Evolutionary conservation across 192 early-diverging fungal species (phyloP).

Genomic region (Polychytrium aggregatum): DNA sequence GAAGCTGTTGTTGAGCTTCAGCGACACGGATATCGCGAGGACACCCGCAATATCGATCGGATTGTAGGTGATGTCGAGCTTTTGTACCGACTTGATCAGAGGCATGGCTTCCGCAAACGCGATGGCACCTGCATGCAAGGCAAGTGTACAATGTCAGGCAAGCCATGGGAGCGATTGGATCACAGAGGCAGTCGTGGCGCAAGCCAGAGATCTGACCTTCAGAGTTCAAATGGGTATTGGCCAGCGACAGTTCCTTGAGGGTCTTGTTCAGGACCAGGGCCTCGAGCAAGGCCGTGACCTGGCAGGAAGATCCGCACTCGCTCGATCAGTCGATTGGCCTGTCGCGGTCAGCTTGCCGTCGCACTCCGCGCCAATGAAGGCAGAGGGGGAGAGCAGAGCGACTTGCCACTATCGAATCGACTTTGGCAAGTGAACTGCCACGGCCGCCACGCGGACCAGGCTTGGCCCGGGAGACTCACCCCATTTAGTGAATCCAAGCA

Average conservation of each 20-base stretch:
- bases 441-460: too few relatives aligned
- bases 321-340: background rate
- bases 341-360: too few relatives aligned
- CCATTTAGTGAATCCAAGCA: slow-evolving; percentile 29
- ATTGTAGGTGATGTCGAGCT: slow-evolving; percentile 70
- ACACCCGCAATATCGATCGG: slow-evolving; percentile 67
- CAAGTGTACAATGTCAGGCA: too few relatives aligned
- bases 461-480: slow-evolving; percentile 11
- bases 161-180: too few relatives aligned
- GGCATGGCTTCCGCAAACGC: slow-evolving; percentile 72
- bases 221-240: slow-evolving; percentile 48
- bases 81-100: slow-evolving; percentile 51
- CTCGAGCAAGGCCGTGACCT: slow-evolving; percentile 19
- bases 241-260: slow-evolving; percentile 49
- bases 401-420: too few relatives aligned
- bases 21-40: slow-evolving; percentile 69
- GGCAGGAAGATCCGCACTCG: background rate
- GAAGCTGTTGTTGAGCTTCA: slow-evolving; percentile 67
- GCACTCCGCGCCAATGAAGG: too few relatives aligned
- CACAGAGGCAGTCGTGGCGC: too few relatives aligned
- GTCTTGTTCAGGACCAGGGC: slow-evolving; percentile 48
- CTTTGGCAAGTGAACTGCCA: too few relatives aligned
- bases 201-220: too few relatives aligned
- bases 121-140: slow-evolving; percentile 54
- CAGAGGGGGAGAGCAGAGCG: too few relatives aligned